Evolutionary conservation across 2,329 filamentous ascomycete species (phyloP).

Genomic region (Allantophomopsis lycopodina): DNA sequence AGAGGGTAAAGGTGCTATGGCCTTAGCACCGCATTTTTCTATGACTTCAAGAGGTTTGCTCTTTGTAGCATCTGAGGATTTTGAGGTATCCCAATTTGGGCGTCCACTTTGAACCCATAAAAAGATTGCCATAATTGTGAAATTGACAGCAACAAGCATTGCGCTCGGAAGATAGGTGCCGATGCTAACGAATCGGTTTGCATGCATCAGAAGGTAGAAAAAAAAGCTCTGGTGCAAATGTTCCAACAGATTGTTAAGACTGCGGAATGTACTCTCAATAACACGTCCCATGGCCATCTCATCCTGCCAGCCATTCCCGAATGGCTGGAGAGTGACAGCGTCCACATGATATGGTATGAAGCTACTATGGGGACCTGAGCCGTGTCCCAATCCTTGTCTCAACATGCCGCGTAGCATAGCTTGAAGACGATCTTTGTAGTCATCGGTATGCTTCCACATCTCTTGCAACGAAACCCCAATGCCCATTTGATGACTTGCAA

Average conservation of each 20-base stretch:
- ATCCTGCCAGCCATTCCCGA: conserved; percentile 89
- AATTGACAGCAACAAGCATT: conserved; percentile 92
- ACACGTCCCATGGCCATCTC: conserved; percentile 90
- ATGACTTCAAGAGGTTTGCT: conserved; percentile 8
- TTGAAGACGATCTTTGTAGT: conserved; percentile 66
- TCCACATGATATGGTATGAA: conserved; percentile 98
- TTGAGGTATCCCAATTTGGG: conserved; percentile 4
- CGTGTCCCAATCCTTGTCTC: conserved; percentile 77
- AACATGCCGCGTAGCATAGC: conserved; percentile 91
- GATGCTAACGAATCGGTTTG: conserved; percentile 90
- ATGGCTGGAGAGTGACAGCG: conserved; percentile 82
- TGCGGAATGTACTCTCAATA: conserved; percentile 81
- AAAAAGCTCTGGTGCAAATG: conserved; percentile 98
- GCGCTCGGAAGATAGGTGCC: conserved; percentile 93
- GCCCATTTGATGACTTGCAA: conserved; percentile 85
- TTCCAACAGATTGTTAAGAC: conserved; percentile 90
- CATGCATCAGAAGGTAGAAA: conserved; percentile 90
- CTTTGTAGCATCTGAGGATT: conserved; percentile 1
- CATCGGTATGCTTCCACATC: conserved; percentile 66
- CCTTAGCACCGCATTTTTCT: conserved; percentile 8
- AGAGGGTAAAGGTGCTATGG: conserved; percentile 9
- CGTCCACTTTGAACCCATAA: conserved; percentile 84
- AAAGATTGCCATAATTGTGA: conserved; percentile 87
- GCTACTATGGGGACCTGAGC: conserved; percentile 81
- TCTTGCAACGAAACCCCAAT: conserved; percentile 74